Conservation (phyloP, 371 early-diverging fungal species). For the Coelomomyces lativittatus region DNA sequence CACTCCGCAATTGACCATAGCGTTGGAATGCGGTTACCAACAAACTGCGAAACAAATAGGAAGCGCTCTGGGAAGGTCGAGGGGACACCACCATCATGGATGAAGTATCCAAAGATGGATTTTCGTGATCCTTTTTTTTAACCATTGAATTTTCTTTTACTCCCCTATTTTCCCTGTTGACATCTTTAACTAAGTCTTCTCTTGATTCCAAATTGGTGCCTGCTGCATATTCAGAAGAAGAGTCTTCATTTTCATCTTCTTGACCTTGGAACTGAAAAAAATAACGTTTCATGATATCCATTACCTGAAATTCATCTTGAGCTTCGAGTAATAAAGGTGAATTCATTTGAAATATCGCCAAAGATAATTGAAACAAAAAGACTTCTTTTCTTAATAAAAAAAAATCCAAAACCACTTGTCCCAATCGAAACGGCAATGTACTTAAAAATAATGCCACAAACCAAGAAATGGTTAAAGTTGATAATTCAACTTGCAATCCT, state of each 20-base stretch:
- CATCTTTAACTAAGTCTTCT: background rate
- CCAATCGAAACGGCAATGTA: constrained; percentile 9
- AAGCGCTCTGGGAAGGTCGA: too few relatives aligned
- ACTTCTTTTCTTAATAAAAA: constrained; percentile 40
- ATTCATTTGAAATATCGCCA: constrained; percentile 12
- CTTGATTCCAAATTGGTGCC: background rate
- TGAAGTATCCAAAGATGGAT: background rate
- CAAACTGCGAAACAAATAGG: too few relatives aligned
- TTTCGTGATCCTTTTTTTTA: too few relatives aligned
- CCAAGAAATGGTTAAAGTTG: constrained; percentile 46
- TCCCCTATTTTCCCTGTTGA: too few relatives aligned
- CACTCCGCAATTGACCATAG: background rate
- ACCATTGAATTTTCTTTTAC: too few relatives aligned
- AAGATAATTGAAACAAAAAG: constrained; percentile 37
- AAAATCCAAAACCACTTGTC: constrained; percentile 13
- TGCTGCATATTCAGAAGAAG: background rate
- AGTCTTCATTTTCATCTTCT: background rate
- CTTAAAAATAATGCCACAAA: constrained; percentile 43
- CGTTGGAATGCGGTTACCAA: too few relatives aligned
- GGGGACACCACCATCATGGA: background rate
- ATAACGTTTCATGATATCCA: background rate
- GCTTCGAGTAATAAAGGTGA: background rate
- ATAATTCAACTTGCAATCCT: constrained; percentile 30
- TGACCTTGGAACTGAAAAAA: background rate
- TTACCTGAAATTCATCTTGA: background rate